Base-by-base conservation (phyloP, 352 stramenopile species). In the Globisporangium viniferum region DNA sequence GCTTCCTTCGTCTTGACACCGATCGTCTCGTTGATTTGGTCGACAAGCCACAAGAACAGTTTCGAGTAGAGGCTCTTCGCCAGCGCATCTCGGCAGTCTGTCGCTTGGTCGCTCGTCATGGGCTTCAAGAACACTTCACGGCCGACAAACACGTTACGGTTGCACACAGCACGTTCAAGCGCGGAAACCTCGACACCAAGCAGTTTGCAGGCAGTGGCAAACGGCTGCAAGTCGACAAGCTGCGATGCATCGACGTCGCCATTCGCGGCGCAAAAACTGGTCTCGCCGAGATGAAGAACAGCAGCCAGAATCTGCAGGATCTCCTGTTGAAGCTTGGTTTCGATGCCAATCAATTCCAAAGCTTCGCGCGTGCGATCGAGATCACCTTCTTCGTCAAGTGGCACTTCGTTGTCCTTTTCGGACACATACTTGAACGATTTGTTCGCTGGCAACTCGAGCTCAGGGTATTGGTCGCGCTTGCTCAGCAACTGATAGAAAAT, bases 1-100 rank as follows among this genome's bases (percentile, higher is more conserved):
- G 70, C 72, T 8, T 79, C 71, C 24, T 73, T 78, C 7, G 70
- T 80, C 36, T 82, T 76, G 7, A 91, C 88, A 36, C 86, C 84
- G 48, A 98, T 97, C 3, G 88, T 94, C 51, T 94, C 80, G 73
- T 98, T 98, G 69, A 98, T 97, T 57, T 92, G 81, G 51, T 97
- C 81, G 46, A 99, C 96, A 8, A 99, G 84, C 95, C 95, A 99
- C 46, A 96, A 70, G 67, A 99, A 99, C 18, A 99, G 74, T 59
- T 98, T 97, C 46, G 85, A 91, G 72, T 98, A 98, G 54, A 98
- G 71, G 59, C 91, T 97, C 71, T 98, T 98, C n/a, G 89, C 94
- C 24, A 98, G 70, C 20, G 97, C 97, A 77, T 99, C 97, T 6
- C 97, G 88, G 49, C 80, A 93, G 61, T 95, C 87, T 0, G 77